Evolutionary conservation across 805 yeast genomes (phyloP), one percentile per base, ranked within the genome.

Genomic region (Ascoidea asiatica): DNA sequence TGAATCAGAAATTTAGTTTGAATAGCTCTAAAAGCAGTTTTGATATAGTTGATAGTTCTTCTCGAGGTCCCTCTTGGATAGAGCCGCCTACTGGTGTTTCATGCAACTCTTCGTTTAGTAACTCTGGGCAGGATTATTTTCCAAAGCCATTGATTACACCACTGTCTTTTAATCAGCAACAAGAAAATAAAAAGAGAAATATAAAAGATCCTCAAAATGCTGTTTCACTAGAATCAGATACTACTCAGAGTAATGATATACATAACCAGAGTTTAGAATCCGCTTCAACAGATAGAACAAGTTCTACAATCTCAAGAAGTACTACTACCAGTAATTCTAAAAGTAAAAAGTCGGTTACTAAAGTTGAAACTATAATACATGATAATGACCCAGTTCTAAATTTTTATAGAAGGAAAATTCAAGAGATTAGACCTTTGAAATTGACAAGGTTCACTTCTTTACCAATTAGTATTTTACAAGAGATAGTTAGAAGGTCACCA

Each of bases 361-460:
- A 29, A 29, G 15, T 29, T 3, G 35, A 29, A 29, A 29, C 15
- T 11, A 29, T 29, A 8, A 29, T 29, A 11, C 8, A 8, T 11
- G 35, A 29, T 15, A 11, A 29, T 15, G 35, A 29, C 15, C 35
- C 35, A 29, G 15, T 29, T 29, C 15, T 29, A 29, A 29, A 29
- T 29, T 29, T 29, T 15, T 29, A 29, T 29, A 29, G 35, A 29
- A 8, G 15, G 35, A 29, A 29, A 29, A 29, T 29, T 15, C 8
- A 8, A 2, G 35, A 29, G 15, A 29, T 29, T 29, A 38, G 38
- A 5, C 46, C 41, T 37, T 48, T 47, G 19, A 49, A 45, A 37
- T 39, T 49, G 11, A 18, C 47, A 11, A 23, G 52, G 21, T 47
- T 46, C 15, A 49, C 47, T 43, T 47, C 52, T 7, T 29, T 49